Base-by-base conservation (phyloP, 2,329 filamentous ascomycete species). In the Trichoderma atroviride region DNA sequence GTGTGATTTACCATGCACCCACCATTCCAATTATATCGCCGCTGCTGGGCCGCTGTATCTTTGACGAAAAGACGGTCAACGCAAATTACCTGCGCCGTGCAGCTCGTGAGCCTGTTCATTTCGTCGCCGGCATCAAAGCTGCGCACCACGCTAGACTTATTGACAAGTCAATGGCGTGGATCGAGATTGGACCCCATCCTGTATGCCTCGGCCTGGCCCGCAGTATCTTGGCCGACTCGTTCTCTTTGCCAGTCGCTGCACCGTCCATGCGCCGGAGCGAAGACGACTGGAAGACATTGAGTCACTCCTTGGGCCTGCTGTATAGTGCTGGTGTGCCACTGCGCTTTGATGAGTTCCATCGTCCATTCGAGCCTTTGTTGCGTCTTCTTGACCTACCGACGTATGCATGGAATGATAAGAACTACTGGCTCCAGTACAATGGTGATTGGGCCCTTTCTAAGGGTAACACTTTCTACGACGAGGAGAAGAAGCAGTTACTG, bases 301-400 rank as follows among this genome's bases (percentile, higher is more conserved):
- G n/a, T 10, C 7, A 35, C 9, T 33, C 24, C 3, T 24, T 69
- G 7, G 24, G 33, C 19, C 11, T 19, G 1, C 19, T 69, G 4
- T 62, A 69, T 14, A 80, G 81, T 16, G 85, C 85, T 14, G 90
- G 90, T 64, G 80, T 91, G 13, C 82, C 85, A 60, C 81, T 94
- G 70, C 84, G 90, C 76, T 94, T 91, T 86, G 87, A 88, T 72
- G 91, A 92, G 78, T 91, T 87, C 77, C 87, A 91, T 73, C 81
- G 71, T 83, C 83, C 70, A 70, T 50, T 47, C 9, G 24, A 31
- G 24, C 5, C 6, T 14, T 11, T 27, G 11, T 9, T 31, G 37
- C 27, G 40, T 5, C 27, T 61, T 19, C 2, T 57, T 1, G 59
- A 56, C 3, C 52, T 70, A 5, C 69, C 69, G 0, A 5, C 63